Evolutionary conservation across 371 early-diverging fungal species (phyloP), one percentile per base, ranked within the genome.

Genomic region (Actinomortierella ambigua): DNA sequence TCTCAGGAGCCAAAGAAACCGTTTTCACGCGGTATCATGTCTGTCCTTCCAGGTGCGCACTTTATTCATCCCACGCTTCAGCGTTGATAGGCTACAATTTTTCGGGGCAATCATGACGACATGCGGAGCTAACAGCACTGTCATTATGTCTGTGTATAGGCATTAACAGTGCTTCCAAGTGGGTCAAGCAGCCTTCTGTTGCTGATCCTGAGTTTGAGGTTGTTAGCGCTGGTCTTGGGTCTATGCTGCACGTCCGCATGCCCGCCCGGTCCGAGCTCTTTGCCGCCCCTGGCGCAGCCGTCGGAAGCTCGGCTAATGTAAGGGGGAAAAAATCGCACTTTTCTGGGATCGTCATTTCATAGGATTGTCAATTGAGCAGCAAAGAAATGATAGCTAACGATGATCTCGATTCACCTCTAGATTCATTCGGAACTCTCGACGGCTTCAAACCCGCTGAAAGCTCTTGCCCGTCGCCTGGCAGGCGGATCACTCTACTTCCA

Each of bases 261-360:
- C 88, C 88, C 4, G 81, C 86, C 28, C 84, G 84, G 28, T 79
- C 85, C n/a, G 83, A 84, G 55, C 83, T 88, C 52, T 82, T 78
- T 57, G 83, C 88, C 24, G 80, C 79, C 17, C 82, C 86, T 26
- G 88, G 86, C n/a, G 81, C 85, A 40, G 83, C 85, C 27, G 68
- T 88, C n/a, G 86, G 82, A 57, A 75, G 82, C 28, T 88, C 88
- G n/a, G 79, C 77, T 14, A 75, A 80, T 63, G 84, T 86, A 69
- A 44, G 51, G 18, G 34, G 34, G 11, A 11, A 34, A 11, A 11
- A 34, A 34, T 34, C 34, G 4, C 34, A 11, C 11, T 34, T 34
- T 34, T 34, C 11, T 34, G 34, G 18, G 28, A 17, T 26, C 34
- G n/a, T n/a, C n/a, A n/a, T n/a, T n/a, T n/a, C n/a, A n/a, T n/a